phyloP scores from a whole-genome alignment of 2,329 filamentous ascomycete genomes.

The Exophiala sideris region DNA sequence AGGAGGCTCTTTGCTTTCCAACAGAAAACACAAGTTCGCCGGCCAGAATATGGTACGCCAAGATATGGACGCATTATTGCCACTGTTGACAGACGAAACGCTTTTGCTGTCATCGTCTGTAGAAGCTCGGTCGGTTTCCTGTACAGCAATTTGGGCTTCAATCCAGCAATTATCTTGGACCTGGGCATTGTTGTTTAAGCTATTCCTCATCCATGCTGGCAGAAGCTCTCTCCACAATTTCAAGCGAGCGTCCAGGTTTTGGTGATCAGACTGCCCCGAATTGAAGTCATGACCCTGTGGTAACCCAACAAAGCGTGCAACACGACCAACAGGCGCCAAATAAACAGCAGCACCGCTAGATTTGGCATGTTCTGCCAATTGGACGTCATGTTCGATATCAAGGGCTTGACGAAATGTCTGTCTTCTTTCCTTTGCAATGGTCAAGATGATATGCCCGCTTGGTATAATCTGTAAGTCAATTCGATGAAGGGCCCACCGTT shows the following conservation, averaged over 20 bases:
- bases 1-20: slow-evolving; percentile 27
- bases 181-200: slow-evolving; percentile 5
- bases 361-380: neutral
- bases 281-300: neutral
- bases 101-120: neutral
- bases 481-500: slow-evolving; percentile 17
- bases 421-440: slow-evolving; percentile 11
- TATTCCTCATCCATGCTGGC: slow-evolving; percentile 17
- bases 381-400: neutral
- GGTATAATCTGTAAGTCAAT: slow-evolving; percentile 24
- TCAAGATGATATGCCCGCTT: slow-evolving; percentile 25
- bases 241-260: neutral
- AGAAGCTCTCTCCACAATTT: slow-evolving; percentile 18
- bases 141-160: slow-evolving; percentile 20
- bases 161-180: slow-evolving; percentile 14
- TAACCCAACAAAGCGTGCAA: slow-evolving; percentile 4
- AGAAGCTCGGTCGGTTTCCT: slow-evolving; percentile 4
- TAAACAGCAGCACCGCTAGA: slow-evolving; percentile 6
- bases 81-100: slow-evolving; percentile 21
- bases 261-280: neutral
- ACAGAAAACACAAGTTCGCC: slow-evolving; percentile 41
- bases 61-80: slow-evolving; percentile 32
- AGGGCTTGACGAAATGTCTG: slow-evolving; percentile 10
- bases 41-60: slow-evolving; percentile 46
- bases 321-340: slow-evolving; percentile 17